These are phyloP conservation scores for Beauveria rudraprayagi DNA, from an alignment of 2,329 filamentous ascomycete species.

Conservation along the genomic window DNA sequence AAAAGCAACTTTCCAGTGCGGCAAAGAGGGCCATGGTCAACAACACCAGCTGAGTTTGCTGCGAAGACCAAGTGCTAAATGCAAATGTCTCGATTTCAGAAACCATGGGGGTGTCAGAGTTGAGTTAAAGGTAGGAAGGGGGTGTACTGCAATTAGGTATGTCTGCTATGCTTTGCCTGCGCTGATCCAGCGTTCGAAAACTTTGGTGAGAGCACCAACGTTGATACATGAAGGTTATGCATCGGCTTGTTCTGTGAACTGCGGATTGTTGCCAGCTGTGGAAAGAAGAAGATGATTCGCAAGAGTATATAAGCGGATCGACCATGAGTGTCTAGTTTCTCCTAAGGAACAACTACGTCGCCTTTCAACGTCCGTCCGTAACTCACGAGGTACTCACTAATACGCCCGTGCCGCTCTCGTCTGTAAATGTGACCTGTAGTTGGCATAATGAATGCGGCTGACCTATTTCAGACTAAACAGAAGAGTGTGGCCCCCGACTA, in stretches of 20 bases:
- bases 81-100: too few relatives aligned
- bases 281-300: neutral
- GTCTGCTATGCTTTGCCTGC: neutral
- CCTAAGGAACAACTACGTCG: neutral
- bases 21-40: neutral
- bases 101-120: neutral
- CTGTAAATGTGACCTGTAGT: neutral
- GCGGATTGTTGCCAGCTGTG: neutral
- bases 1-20: neutral
- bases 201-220: neutral
- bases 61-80: too few relatives aligned
- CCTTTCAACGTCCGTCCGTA: neutral
- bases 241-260: neutral
- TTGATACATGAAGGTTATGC: neutral
- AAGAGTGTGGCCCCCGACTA: neutral
- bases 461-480: neutral
- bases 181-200: neutral
- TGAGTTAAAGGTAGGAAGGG: too few relatives aligned
- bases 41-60: neutral
- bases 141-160: neutral
- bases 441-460: neutral
- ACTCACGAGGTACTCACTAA: neutral
- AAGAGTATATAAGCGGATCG: neutral
- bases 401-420: neutral
- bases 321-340: neutral